These are phyloP conservation scores for Oligophagozyma castellii DNA, from an alignment of 1,139 yeast genomes.

Conservation along the genomic window DNA sequence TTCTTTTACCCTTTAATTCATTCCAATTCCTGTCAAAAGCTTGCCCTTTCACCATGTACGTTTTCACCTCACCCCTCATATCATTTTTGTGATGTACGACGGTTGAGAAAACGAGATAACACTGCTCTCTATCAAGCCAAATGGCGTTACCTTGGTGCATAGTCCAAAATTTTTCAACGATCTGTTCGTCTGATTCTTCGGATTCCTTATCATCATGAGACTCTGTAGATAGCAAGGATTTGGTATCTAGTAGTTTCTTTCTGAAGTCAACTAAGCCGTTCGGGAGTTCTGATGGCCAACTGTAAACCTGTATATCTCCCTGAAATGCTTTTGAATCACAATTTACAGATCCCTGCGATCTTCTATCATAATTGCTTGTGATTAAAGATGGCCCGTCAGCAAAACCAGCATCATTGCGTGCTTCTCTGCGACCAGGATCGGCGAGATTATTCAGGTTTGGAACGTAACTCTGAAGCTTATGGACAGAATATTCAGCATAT, in stretches of 20 bases:
- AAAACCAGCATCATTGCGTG: neutral
- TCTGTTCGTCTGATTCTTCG: neutral
- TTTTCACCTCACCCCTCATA: neutral
- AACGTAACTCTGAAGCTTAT: neutral
- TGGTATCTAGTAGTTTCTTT: neutral
- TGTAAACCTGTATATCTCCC: neutral
- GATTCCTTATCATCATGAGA: neutral
- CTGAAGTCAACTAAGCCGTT: neutral
- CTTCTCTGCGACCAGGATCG: neutral
- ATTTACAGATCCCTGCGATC: neutral
- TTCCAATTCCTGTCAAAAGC: conserved; percentile 35
- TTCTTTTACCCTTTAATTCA: conserved; percentile 26
- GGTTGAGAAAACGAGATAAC: conserved; percentile 1
- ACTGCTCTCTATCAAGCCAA: conserved; percentile 3
- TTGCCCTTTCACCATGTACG: conserved; percentile 30
- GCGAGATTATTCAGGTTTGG: neutral
- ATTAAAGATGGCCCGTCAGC: neutral
- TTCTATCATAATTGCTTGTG: neutral
- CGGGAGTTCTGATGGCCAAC: neutral
- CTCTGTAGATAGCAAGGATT: neutral
- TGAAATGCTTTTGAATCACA: neutral
- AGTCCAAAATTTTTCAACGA: conserved; percentile 1
- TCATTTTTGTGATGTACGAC: neutral
- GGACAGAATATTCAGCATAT: neutral
- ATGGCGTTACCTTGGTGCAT: conserved; percentile 1